Percentiles rank a stretch among this genome's conserved stretches.
phyloP scores from a whole-genome alignment of 352 stramenopile species.

The Aphanomyces stellatus region DNA sequence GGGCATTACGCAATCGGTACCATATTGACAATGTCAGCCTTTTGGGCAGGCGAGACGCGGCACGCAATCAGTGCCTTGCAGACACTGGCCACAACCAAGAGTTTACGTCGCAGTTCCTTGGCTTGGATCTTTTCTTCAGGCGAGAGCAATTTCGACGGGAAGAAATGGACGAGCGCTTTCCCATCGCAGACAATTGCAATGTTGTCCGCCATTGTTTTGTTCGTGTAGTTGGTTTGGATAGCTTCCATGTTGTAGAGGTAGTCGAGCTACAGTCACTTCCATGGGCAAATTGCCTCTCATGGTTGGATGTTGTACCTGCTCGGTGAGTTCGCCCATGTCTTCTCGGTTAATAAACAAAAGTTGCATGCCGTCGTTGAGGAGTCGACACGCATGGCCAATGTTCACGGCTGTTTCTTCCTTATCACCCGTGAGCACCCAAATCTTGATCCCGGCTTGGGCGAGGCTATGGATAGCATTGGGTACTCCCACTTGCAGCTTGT shows the following conservation, averaged over 20 bases:
- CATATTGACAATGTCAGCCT: constrained; percentile 71
- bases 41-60: constrained; percentile 75
- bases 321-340: constrained; percentile 25
- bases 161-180: constrained; percentile 56
- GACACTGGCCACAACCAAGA: constrained; percentile 43
- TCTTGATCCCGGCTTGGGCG: constrained; percentile 91
- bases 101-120: constrained; percentile 27
- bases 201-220: constrained; percentile 31
- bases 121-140: constrained; percentile 31
- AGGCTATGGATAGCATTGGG: constrained; percentile 90
- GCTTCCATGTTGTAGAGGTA: constrained; percentile 32
- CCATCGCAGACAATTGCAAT: constrained; percentile 58
- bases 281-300: background rate
- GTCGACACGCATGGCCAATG: constrained; percentile 87
- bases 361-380: constrained; percentile 47
- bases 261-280: constrained; percentile 33
- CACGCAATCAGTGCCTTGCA: constrained; percentile 53
- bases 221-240: constrained; percentile 36
- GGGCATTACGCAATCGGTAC: constrained; percentile 69
- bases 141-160: constrained; percentile 43
- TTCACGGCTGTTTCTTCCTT: constrained; percentile 97
- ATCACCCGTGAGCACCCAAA: constrained; percentile 97
- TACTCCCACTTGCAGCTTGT: constrained; percentile 93
- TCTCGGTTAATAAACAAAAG: constrained; percentile 33
- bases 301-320: constrained; percentile 19